Base-by-base conservation (phyloP, 176 grass and related monocot species). In the Metroxylon sagu region DNA sequence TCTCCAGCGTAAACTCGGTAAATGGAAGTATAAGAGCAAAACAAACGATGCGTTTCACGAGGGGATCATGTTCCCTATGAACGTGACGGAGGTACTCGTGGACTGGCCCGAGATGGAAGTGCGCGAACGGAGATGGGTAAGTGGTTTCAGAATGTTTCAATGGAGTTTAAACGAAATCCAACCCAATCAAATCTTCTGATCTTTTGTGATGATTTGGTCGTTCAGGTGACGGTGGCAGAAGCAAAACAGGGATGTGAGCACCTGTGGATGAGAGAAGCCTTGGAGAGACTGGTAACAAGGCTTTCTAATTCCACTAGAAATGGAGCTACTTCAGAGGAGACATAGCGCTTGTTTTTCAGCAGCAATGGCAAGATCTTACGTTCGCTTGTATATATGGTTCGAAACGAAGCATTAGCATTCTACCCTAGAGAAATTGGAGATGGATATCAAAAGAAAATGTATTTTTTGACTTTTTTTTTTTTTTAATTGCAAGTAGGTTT, bases 11-110 rank as follows among this genome's bases (percentile, higher is more conserved):
- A 82, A 68, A 48, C 67, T 82, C 25, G 79, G 79, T 14, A 68
- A 56, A 82, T 82, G 79, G 79, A 82, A 21, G 62, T 82, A 82
- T 54, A 72, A 66, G 72, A 82, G 79, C 51, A 82, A 53, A 67
- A 72, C 61, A 3, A 61, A 76, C 27, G 67, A 76, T 56, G 56
- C 74, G 61, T 51, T 66, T 49, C 67, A 76, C 4, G 73, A 82
- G 2, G 73, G 79, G n/a, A 76, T 72, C 17, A 69, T 82, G 61
- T 82, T 76, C 19, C 79, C 79, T 26, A 57, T 82, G 49, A 77
- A 76, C 51, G 79, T 82, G 10, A 82, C 79, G 1, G 60, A 72
- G 63, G 79, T 76, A 61, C 57, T 82, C 4, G 48, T 55, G 30
- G 19, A 67, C 21, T 82, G 79, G 79, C 79, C 79, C 18, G 79